Evolutionary conservation across 73 alveolate genomes (phyloP).

Genomic region (Durusdinium trenchii): DNA sequence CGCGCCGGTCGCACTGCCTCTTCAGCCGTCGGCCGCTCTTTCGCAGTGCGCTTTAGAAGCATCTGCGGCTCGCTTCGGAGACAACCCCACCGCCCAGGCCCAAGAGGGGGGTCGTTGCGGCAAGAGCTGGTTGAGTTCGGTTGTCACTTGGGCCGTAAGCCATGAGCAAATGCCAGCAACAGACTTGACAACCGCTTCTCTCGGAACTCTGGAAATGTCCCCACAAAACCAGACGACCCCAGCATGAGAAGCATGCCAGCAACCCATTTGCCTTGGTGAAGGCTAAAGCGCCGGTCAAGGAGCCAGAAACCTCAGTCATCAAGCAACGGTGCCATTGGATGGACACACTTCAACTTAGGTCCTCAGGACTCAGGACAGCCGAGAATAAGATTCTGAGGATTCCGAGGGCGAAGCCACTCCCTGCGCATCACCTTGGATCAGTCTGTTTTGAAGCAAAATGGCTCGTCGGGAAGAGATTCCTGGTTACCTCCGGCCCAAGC

Average conservation of each 20-base stretch:
- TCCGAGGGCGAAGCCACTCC: not conserved
- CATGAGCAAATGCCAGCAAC: too few species aligned
- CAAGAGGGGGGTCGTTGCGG: not conserved
- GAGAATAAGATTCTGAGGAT: not conserved
- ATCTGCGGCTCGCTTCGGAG: not conserved
- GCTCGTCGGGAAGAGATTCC: too few species aligned
- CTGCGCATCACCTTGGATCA: constrained; percentile 41
- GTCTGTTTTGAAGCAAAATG: not conserved
- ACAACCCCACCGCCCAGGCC: not conserved
- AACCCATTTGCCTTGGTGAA: constrained; percentile 85
- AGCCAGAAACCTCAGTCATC: constrained; percentile 60
- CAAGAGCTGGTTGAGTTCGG: not conserved
- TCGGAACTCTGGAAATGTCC: too few species aligned
- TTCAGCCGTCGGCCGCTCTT: constrained; percentile 91
- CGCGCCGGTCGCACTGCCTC: constrained; percentile 18
- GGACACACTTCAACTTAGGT: not conserved
- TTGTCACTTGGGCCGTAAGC: too few species aligned
- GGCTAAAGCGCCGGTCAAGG: constrained; percentile 58
- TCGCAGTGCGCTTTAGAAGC: constrained; percentile 79
- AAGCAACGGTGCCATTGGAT: not conserved
- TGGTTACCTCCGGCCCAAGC: too few species aligned
- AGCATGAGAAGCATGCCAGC: too few species aligned
- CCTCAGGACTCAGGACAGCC: not conserved
- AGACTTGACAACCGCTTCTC: too few species aligned
- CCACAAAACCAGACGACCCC: too few species aligned